Base-by-base conservation (phyloP, 176 grass and related monocot species). In the Oryza australiensis region DNA sequence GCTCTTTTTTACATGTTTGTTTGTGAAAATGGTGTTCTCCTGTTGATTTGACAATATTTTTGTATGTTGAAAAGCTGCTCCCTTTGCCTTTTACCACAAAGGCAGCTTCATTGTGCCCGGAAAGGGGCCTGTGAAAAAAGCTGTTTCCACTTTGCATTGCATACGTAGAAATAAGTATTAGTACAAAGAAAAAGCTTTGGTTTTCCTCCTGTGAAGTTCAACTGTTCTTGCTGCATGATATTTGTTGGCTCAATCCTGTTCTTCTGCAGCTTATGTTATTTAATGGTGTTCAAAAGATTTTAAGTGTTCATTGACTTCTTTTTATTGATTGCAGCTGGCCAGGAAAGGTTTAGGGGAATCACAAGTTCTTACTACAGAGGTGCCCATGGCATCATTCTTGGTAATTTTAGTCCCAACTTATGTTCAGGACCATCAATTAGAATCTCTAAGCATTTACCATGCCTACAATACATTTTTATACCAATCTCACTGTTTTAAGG, bases 351-450 rank as follows among this genome's bases (percentile, higher is more conserved):
- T 84, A 93, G 93, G 68, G 91, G 93, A 76, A 76, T 99, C 79
- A 95, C 96, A 78, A 91, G 93, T 81, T 99, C 96, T 88, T 99
- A 99, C 75, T 95, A 95, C 77, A 92, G 96, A 88, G 86, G 96
- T 57, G 91, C 96, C 78, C 93, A 99, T 87, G 96, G 96, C 72
- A 94, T 99, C 48, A 93, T 99, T 91, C 83, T 99, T 75, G 96
- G 96, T 99, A 90, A 85, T 26, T 30, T 66, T 28, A 33, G 3
- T 69, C 67, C 26, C 55, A 70, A 78, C 12, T 28, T 76, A 12
- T 45, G 45, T n/a, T n/a, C 10, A 42, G 22, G 72, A 34, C 7
- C 46, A 63, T 59, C 18, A 53, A 80, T 70, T 84, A 1, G 38
- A 65, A 75, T 27, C 41, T 79, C 35, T 41, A 72, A 60, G 75